A percentile compares a stretch with the other conserved stretches of the same genome.
These are phyloP conservation scores for Cylindrotheca fusiformis DNA, from an alignment of 108 stramenopile species.

Conservation along the genomic window DNA sequence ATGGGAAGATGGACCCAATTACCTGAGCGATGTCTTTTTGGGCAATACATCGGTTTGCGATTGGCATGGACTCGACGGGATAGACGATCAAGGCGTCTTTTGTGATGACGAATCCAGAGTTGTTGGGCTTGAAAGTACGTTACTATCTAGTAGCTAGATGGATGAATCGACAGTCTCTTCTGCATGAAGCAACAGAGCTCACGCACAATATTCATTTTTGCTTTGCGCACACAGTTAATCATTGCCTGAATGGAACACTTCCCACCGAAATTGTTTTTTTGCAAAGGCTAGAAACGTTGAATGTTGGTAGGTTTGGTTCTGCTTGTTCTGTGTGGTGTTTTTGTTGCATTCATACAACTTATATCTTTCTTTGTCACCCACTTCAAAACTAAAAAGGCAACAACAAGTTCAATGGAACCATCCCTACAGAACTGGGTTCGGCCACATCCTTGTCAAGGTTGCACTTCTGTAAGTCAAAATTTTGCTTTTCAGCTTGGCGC, in stretches of 20 bases:
- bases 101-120: background rate
- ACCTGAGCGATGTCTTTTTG: background rate
- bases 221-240: too few species aligned
- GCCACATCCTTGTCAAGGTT: background rate
- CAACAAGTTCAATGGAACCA: constrained; percentile 19
- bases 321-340: background rate
- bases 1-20: background rate
- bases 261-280: constrained; percentile 22
- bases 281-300: constrained; percentile 15
- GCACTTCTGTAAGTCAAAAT: background rate
- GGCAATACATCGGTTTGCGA: background rate
- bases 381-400: background rate
- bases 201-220: too few species aligned
- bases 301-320: constrained; percentile 17
- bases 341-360: background rate
- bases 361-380: background rate
- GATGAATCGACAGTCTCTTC: too few species aligned
- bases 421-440: constrained; percentile 1
- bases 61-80: background rate
- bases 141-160: too few species aligned
- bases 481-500: too few species aligned
- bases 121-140: too few species aligned
- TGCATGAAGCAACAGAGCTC: too few species aligned
- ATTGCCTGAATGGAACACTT: constrained; percentile 14
- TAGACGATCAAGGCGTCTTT: background rate